phyloP scores from a whole-genome alignment of 768 basidiomycete genomes.

The Lentinula raphanica region DNA sequence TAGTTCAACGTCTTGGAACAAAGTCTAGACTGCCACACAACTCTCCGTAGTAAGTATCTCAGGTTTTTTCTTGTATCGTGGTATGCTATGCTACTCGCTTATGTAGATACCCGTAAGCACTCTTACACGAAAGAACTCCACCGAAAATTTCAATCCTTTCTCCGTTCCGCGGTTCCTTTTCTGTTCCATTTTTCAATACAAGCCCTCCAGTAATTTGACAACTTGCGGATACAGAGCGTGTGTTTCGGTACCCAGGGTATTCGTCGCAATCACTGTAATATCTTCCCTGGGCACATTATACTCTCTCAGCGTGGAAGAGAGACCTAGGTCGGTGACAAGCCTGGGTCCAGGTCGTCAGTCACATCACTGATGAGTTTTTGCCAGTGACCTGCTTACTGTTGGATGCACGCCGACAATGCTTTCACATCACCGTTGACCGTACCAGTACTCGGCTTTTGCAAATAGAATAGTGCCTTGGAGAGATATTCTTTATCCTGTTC shows the following conservation, averaged over 20 bases:
- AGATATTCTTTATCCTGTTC: slow-evolving; percentile 60
- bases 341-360: slow-evolving; percentile 26
- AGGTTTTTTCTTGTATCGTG: neutral
- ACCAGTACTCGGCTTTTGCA: slow-evolving; percentile 56
- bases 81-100: neutral
- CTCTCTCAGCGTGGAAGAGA: slow-evolving; percentile 51
- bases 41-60: too few relatives aligned
- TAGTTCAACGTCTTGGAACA: neutral
- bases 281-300: slow-evolving; percentile 63
- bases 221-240: slow-evolving; percentile 36
- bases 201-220: slow-evolving; percentile 42
- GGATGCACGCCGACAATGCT: slow-evolving; percentile 48
- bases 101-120: neutral
- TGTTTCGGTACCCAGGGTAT: slow-evolving; percentile 38
- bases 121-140: neutral
- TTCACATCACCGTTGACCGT: slow-evolving; percentile 58
- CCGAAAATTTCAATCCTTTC: neutral
- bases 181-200: slow-evolving; percentile 17
- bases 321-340: slow-evolving; percentile 53
- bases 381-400: slow-evolving; percentile 35
- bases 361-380: neutral
- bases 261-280: slow-evolving; percentile 46
- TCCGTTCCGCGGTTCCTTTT: neutral
- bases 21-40: neutral
- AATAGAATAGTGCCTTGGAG: slow-evolving; percentile 51